Evolutionary conservation across 768 basidiomycete species (phyloP).

Genomic region (Pleurotus cornucopiae): DNA sequence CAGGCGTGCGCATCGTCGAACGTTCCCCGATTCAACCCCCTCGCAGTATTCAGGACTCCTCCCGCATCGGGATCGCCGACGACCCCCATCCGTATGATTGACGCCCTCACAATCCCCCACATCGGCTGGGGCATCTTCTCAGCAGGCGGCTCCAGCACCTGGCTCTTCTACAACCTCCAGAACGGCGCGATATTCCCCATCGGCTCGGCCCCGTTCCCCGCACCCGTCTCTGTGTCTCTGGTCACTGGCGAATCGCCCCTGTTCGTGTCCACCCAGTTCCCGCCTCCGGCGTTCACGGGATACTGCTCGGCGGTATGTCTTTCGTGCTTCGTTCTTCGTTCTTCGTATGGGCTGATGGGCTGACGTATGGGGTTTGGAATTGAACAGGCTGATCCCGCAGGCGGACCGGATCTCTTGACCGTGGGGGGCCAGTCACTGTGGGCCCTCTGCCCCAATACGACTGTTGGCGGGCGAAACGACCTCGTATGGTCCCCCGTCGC

Average conservation of each 20-base stretch:
- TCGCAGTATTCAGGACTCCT: background rate
- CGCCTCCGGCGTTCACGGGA: background rate
- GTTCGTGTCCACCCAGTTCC: slow-evolving; percentile 2
- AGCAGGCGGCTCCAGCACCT: background rate
- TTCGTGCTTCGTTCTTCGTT: no score
- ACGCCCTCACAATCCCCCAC: background rate
- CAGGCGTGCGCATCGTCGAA: no score
- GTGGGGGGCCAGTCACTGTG: no score
- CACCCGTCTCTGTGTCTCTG: background rate
- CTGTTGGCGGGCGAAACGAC: no score
- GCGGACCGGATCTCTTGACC: no score
- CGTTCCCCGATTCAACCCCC: background rate
- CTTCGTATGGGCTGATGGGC: no score
- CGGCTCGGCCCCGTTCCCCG: background rate
- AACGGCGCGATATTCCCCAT: background rate
- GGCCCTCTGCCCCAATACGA: no score
- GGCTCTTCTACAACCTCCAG: background rate
- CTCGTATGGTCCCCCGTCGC: no score
- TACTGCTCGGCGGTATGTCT: background rate
- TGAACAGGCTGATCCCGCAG: no score
- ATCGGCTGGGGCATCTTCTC: background rate
- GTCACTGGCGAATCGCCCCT: background rate
- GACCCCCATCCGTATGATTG: background rate
- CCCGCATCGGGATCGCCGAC: background rate
- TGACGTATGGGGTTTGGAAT: no score